Conservation (phyloP, 2,329 filamentous ascomycete genomes). For the Amauroascus niger region DNA sequence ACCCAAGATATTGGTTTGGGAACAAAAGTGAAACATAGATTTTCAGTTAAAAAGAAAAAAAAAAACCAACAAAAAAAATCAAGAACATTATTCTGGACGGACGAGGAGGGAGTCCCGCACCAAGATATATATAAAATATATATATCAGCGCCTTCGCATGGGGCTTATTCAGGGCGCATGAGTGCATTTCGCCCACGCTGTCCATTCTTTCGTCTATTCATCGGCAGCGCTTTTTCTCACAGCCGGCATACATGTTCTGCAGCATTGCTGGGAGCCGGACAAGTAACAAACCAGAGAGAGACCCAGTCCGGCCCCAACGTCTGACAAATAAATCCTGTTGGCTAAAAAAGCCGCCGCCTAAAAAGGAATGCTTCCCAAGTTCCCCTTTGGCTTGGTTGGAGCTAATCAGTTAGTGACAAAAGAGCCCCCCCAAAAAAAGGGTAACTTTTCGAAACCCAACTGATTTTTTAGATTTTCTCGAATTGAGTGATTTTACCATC, state of each 20-base stretch:
- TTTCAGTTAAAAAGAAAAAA: neutral
- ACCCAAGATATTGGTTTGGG: neutral
- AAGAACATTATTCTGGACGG: too few relatives aligned
- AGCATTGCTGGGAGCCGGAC: constrained; percentile 1
- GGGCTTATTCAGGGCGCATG: neutral
- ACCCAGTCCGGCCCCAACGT: constrained; percentile 6
- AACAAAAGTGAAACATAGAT: neutral
- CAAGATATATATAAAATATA: neutral
- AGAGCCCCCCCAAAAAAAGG: neutral
- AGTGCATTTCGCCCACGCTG: neutral
- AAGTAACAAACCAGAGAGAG: neutral
- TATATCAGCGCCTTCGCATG: neutral
- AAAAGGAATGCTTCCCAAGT: constrained; percentile 2
- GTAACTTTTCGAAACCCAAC: constrained; percentile 4
- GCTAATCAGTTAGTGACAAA: constrained; percentile 4
- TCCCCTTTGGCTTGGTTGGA: constrained; percentile 1
- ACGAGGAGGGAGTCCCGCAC: too few relatives aligned
- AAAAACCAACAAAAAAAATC: neutral
- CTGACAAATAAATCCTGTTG: constrained; percentile 13
- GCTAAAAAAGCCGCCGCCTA: constrained; percentile 11
- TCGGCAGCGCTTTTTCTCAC: constrained; percentile 1
- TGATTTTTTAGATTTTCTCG: neutral
- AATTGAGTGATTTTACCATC: constrained; percentile 5
- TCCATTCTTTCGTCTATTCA: neutral
- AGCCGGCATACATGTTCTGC: constrained; percentile 9